Conservation (phyloP, 495 filamentous ascomycete genomes). For the Penicillium daleae region DNA sequence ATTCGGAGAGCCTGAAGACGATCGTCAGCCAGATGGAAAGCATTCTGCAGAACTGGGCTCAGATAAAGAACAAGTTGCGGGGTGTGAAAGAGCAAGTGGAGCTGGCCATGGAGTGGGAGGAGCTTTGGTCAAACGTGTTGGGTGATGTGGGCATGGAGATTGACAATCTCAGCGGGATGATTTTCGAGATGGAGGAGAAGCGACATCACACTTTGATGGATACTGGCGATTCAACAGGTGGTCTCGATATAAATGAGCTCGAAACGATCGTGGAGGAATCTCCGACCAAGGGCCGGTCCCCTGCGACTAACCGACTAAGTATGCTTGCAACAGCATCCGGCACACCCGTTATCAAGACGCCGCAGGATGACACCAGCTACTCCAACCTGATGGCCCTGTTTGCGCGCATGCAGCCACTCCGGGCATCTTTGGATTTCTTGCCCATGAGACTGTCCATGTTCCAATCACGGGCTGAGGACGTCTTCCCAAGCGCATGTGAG, state of each 20-base stretch:
- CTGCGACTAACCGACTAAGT: conserved; percentile 66
- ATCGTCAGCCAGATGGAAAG: conserved; percentile 86
- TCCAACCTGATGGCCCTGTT: conserved; percentile 82
- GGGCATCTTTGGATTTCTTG: conserved; percentile 91
- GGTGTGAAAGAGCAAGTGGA: conserved; percentile 88
- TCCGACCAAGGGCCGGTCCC: conserved; percentile 56
- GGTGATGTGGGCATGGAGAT: conserved; percentile 93
- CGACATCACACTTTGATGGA: conserved; percentile 72
- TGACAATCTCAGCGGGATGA: conserved; percentile 75
- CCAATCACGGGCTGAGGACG: conserved; percentile 68
- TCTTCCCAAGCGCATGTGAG: conserved; percentile 87
- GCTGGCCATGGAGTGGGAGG: conserved; percentile 98
- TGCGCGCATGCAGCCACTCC: conserved; percentile 90
- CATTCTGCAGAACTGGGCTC: conserved; percentile 81
- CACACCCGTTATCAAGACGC: conserved; percentile 58
- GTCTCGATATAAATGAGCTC: conserved; percentile 83
- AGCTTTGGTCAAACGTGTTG: conserved; percentile 90
- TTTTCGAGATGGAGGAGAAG: conserved; percentile 97
- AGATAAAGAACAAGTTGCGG: conserved; percentile 73
- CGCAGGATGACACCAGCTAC: conserved; percentile 76
- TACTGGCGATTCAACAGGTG: conserved; percentile 57
- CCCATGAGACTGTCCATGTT: conserved; percentile 95
- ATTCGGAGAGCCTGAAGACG: conserved; percentile 64
- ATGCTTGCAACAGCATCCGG: conserved; percentile 59
- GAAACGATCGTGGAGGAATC: conserved; percentile 94